phyloP scores from a whole-genome alignment of 495 filamentous ascomycete genomes.

The Penicillium steckii region DNA sequence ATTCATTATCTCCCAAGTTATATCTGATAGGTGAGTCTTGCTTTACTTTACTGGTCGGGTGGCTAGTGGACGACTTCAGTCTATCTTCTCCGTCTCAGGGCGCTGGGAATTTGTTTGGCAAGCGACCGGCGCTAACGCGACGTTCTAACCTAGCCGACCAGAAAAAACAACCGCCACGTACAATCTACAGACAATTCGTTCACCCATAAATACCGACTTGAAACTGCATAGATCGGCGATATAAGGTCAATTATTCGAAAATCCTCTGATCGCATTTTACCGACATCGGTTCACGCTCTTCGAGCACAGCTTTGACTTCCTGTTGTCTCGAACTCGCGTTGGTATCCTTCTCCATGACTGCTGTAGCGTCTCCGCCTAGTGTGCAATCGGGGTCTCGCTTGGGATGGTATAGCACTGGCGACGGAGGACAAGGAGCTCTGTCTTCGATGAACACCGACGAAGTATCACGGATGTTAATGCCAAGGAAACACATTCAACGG shows the following conservation, averaged over 20 bases:
- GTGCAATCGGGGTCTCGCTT: conserved; percentile 71
- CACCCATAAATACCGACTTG: background rate
- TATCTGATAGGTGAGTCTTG: conserved; percentile 14
- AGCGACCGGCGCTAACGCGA: conserved; percentile 27
- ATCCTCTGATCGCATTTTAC: background rate
- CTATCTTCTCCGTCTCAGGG: background rate
- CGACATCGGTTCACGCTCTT: conserved; percentile 9
- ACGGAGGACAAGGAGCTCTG: conserved; percentile 70
- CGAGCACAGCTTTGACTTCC: conserved; percentile 18
- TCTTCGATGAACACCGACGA: conserved; percentile 85
- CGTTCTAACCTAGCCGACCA: conserved; percentile 24
- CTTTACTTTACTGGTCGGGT: background rate
- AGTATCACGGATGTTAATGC: conserved; percentile 81
- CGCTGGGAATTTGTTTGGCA: conserved; percentile 15
- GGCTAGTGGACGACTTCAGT: conserved; percentile 1
- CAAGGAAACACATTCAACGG: conserved; percentile 80
- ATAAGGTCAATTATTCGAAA: background rate
- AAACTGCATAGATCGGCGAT: background rate
- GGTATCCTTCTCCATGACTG: conserved; percentile 76
- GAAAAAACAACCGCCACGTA: conserved; percentile 12
- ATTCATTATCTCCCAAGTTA: conserved; percentile 5
- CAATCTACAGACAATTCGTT: background rate
- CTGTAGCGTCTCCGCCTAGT: conserved; percentile 89
- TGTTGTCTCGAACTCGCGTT: conserved; percentile 13
- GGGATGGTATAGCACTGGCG: conserved; percentile 61